Conservation (phyloP, 2,329 filamentous ascomycete genomes). For the Claviceps maximensis region DNA sequence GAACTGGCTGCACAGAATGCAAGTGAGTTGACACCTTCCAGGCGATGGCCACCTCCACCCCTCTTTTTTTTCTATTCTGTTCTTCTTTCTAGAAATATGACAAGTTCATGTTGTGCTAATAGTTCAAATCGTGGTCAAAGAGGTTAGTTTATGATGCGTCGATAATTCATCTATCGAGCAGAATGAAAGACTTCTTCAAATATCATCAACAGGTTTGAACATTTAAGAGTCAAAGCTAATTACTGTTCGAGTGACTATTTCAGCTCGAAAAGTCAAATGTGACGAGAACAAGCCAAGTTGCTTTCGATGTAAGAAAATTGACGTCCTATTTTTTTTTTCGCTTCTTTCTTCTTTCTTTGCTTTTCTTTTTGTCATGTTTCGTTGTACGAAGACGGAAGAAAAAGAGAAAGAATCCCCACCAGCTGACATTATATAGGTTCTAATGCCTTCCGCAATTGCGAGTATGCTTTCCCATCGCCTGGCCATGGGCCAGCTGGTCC, state of each 20-base stretch:
- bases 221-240: background rate
- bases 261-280: background rate
- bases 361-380: too few species aligned
- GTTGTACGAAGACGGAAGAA: too few species aligned
- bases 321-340: conserved; percentile 5
- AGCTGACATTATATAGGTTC: too few species aligned
- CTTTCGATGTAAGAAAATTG: background rate
- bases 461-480: too few species aligned
- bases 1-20: conserved; percentile 1
- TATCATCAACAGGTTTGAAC: too few species aligned
- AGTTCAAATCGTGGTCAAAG: background rate
- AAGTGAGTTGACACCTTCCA: background rate
- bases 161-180: background rate
- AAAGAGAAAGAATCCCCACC: too few species aligned
- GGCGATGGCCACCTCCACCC: too few species aligned
- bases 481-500: too few species aligned
- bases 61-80: too few species aligned
- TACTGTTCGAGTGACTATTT: background rate
- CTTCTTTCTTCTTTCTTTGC: background rate
- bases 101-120: background rate
- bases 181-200: background rate
- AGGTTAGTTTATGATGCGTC: background rate
- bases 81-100: too few species aligned
- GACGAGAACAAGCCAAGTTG: background rate
- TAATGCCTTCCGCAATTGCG: too few species aligned